phyloP scores from a whole-genome alignment of 1,139 yeast genomes.

The Lizanozyma gosingica region DNA sequence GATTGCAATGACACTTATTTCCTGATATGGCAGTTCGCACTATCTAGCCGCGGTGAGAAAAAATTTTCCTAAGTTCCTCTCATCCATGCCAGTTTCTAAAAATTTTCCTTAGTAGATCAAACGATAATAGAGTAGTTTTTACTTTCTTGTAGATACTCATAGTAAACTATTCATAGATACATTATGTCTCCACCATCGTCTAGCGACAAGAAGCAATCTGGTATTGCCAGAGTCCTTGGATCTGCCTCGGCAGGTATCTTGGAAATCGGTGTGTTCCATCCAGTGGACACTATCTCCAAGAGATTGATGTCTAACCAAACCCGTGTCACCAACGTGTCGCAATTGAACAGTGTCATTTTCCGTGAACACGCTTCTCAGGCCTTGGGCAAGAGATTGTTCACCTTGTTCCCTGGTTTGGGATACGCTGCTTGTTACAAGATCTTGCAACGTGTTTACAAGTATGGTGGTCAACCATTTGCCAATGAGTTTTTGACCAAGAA shows the following conservation, averaged over 20 bases:
- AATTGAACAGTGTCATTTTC: constrained; percentile 81
- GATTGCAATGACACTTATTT: neutral
- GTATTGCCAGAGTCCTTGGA: constrained; percentile 84
- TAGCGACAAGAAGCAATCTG: constrained; percentile 80
- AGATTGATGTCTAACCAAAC: constrained; percentile 95
- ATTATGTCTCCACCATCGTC: constrained; percentile 44
- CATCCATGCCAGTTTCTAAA: constrained; percentile 1
- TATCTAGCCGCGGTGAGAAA: constrained; percentile 13
- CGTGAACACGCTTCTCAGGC: constrained; percentile 71
- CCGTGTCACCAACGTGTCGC: constrained; percentile 48
- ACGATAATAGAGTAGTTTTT: constrained; percentile 1
- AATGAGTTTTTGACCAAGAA: constrained; percentile 81
- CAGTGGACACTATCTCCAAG: constrained; percentile 96
- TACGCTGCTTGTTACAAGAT: constrained; percentile 97
- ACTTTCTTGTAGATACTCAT: neutral
- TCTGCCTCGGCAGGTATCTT: constrained; percentile 97
- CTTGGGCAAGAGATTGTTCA: constrained; percentile 59
- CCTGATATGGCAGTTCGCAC: constrained; percentile 5
- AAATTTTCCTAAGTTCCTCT: constrained; percentile 6
- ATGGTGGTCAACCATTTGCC: constrained; percentile 99
- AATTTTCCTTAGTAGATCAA: constrained; percentile 1
- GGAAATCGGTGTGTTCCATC: constrained; percentile 95
- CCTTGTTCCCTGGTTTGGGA: constrained; percentile 95
- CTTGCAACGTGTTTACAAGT: constrained; percentile 94
- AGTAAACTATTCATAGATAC: neutral